Percentiles rank a stretch among this genome's conserved stretches.
These are phyloP conservation scores for Seminavis robusta DNA, from an alignment of 108 stramenopile species.

Conservation along the genomic window DNA sequence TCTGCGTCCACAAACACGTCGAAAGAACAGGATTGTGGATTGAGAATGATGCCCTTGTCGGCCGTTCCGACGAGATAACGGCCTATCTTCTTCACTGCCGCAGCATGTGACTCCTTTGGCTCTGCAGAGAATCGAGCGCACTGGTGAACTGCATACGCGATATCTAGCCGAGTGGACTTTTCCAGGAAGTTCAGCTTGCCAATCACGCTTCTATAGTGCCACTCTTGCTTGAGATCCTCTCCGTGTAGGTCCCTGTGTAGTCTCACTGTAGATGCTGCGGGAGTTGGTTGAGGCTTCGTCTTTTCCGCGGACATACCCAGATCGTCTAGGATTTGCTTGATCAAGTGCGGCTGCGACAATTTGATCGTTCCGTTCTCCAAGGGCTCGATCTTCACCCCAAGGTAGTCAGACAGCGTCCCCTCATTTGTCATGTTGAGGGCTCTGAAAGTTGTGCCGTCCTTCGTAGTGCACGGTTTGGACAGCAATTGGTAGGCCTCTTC, in stretches of 20 bases:
- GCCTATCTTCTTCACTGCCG: constrained; percentile 14
- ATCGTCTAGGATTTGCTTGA: constrained; percentile 16
- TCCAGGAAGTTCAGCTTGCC: constrained; percentile 35
- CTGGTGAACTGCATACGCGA: constrained; percentile 25
- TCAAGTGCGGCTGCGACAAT: constrained; percentile 26
- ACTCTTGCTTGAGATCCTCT: constrained; percentile 11
- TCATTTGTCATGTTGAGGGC: constrained; percentile 29
- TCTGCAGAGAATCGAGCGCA: constrained; percentile 13
- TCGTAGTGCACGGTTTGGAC: constrained; percentile 10
- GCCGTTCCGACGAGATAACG: constrained; percentile 23
- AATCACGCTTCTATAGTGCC: constrained; percentile 17
- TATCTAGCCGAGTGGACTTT: constrained; percentile 17
- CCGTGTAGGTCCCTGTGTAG: background rate
- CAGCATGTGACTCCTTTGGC: constrained; percentile 21
- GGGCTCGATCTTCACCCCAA: constrained; percentile 32
- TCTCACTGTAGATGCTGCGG: constrained; percentile 8
- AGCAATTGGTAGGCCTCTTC: constrained; percentile 8
- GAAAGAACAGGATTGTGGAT: constrained; percentile 15
- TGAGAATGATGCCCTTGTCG: constrained; percentile 23
- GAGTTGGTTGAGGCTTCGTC: background rate
- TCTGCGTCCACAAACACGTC: constrained; percentile 41
- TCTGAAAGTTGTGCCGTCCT: constrained; percentile 14
- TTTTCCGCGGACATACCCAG: constrained; percentile 3
- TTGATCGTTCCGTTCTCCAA: constrained; percentile 9
- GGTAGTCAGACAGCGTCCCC: constrained; percentile 42